Base-by-base conservation (phyloP, 257 asterid species). In the Salvia miltiorrhiza region DNA sequence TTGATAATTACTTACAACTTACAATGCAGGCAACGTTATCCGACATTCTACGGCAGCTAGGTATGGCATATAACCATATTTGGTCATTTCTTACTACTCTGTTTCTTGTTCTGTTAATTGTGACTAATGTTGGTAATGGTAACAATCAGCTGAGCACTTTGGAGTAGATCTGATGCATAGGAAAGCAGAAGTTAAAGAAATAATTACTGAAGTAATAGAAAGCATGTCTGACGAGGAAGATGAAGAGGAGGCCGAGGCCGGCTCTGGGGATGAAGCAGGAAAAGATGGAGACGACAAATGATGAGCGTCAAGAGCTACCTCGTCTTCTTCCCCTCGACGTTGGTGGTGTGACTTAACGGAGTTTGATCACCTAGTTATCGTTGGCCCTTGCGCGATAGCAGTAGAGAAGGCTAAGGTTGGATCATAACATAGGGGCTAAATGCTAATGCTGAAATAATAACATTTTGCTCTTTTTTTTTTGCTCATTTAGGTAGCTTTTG, bases 181-280 rank as follows among this genome's bases (percentile, higher is more conserved):
- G 74, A 93, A 93, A 80, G 50, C 85, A 11, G 98, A 88, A 73
- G 90, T 93, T 23, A 93, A 90, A 82, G 90, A 75, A 16, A 84
- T 93, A 53, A 88, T 93, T 64, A 83, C 98, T 4, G 98, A 90
- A 57, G 98, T 82, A 28, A 88, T 93, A 70, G 87, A 85, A 71
- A 80, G 73, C 87, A 93, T 93, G 98, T 81, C 96, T 1, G 97
- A 88, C 16, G 97, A 89, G 8, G 98, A 92, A 23, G 97, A 81
- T 3, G 90, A 72, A 8, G 92, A 79, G 2, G 87, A 43, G 37
- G 73, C n/a, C 1, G 87, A 32, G 45, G 73, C 20, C 5, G 80
- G 17, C 40, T 71, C 85, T 59, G 88, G 78, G n/a, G 84, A 81
- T 1, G 81, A 74, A 10, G 41, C 81, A 0, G 92, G 56, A 37